Conservation (phyloP, 257 asterid species). For the Nyctanthes arbortristis region DNA sequence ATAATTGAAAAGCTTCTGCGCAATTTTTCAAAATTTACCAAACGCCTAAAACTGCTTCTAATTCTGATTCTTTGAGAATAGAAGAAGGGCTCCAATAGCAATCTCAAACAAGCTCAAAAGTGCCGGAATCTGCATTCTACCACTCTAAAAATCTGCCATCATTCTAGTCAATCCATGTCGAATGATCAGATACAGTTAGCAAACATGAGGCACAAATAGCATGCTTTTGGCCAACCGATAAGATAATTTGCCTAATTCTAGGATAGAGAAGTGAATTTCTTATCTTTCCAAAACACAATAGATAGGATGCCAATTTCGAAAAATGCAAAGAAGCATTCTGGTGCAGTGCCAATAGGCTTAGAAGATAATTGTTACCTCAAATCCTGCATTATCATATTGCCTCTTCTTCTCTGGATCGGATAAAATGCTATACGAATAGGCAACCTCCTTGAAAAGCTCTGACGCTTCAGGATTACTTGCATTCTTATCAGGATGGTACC, state of each 20-base stretch:
- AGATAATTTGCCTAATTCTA: neutral
- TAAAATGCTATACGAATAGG: conserved; percentile 93
- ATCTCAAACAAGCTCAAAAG: too few relatives aligned
- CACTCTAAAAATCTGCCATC: neutral
- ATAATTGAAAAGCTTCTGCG: too few relatives aligned
- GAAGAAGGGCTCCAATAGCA: too few relatives aligned
- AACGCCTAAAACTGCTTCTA: too few relatives aligned
- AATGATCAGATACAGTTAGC: neutral
- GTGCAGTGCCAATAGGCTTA: neutral
- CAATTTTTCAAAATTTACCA: too few relatives aligned
- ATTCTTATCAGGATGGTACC: conserved; percentile 99
- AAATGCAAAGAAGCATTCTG: neutral
- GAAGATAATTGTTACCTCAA: conserved; percentile 59
- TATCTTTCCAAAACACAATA: neutral
- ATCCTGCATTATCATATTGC: conserved; percentile 88
- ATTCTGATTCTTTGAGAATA: too few relatives aligned
- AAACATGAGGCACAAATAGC: neutral
- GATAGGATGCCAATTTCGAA: neutral
- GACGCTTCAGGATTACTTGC: conserved; percentile 98
- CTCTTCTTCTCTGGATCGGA: conserved; percentile 97
- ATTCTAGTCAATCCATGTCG: neutral
- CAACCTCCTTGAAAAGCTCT: conserved; percentile 97
- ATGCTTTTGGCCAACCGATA: neutral
- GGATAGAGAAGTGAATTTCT: neutral
- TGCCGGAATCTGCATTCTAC: neutral